Evolutionary conservation across 768 basidiomycete species (phyloP), one percentile per base, ranked within the genome.

Genomic region (Psilocybe cubensis): DNA sequence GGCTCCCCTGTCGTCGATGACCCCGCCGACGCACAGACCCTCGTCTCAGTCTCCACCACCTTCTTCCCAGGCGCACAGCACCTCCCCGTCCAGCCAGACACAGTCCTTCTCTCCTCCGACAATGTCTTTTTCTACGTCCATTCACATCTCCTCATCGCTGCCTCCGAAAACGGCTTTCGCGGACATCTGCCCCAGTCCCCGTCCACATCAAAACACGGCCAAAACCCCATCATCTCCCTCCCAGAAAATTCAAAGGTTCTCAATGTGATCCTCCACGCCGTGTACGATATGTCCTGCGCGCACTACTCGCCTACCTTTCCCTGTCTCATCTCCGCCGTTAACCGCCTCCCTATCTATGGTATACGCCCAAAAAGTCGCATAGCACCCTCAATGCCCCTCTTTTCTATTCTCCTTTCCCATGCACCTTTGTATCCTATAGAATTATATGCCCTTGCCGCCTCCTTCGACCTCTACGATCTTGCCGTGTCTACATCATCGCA

Each of bases 121-220:
- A 80, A 82, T 17, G 90, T 94, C 38, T 91, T 92, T 72, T 94
- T 94, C 79, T 93, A 93, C 66, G 87, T 87, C 5, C 90, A 93
- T 68, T 74, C 78, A 0, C 74, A 83, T 41, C 64, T 83, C 50
- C 74, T 94, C 41, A 76, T 88, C 29, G 66, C 72, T 2, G 79
- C 76, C 10, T 94, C 92, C 11, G 72, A 75, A 28, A 94, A 92
- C 60, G 73, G 70, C 11, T 92, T 93, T 72, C 79, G 81, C 44
- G 74, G 78, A 3, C 78, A 85, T 40, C 72, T 94, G 18, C 81
- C 87, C 2, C 59, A 74, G 4, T 64, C 77, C 1, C 60, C 75
- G 1, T 51, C 50, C 25, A 69, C 76, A 27, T 61, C 74, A 4
- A 69, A 72, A 49, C 64, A 75, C 29, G 76, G 80, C 23, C 79